phyloP scores from a whole-genome alignment of 2,329 filamentous ascomycete genomes.

The Xylaria sp. region DNA sequence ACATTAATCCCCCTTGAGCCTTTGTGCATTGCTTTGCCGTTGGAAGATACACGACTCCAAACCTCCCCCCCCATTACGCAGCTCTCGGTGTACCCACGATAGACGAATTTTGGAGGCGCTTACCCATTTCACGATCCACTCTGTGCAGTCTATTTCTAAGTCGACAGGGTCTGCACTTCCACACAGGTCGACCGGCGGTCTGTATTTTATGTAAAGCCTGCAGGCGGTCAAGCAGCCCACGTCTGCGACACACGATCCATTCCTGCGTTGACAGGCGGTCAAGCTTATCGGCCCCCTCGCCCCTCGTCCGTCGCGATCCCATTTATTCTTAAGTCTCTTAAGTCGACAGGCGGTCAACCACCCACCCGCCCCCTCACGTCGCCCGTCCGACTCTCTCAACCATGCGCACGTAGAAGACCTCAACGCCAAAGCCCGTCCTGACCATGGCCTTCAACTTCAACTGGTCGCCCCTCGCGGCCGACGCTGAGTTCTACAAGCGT shows the following conservation, averaged over 20 bases:
- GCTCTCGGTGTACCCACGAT: slow-evolving; percentile 24
- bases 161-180: neutral
- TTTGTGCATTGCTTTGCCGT: slow-evolving; percentile 6
- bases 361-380: neutral
- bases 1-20: slow-evolving; percentile 15
- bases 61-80: neutral
- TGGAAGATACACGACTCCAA: neutral
- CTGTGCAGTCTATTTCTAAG: neutral
- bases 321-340: slow-evolving; percentile 18
- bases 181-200: slow-evolving; percentile 3
- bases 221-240: slow-evolving; percentile 5
- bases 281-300: neutral
- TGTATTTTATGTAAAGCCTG: neutral
- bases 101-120: slow-evolving; percentile 17
- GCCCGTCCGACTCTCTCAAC: slow-evolving; percentile 29
- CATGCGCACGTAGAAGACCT: slow-evolving; percentile 50
- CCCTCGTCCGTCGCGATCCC: neutral
- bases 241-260: neutral
- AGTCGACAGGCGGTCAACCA: slow-evolving; percentile 16
- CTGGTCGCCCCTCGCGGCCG: slow-evolving; percentile 98
- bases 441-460: slow-evolving; percentile 99
- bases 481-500: slow-evolving; percentile 88
- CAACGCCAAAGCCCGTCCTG: slow-evolving; percentile 50
- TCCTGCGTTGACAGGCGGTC: neutral
- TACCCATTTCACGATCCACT: slow-evolving; percentile 9